phyloP scores from a whole-genome alignment of 345 rosid genomes.

The Corchorus olitorius region DNA sequence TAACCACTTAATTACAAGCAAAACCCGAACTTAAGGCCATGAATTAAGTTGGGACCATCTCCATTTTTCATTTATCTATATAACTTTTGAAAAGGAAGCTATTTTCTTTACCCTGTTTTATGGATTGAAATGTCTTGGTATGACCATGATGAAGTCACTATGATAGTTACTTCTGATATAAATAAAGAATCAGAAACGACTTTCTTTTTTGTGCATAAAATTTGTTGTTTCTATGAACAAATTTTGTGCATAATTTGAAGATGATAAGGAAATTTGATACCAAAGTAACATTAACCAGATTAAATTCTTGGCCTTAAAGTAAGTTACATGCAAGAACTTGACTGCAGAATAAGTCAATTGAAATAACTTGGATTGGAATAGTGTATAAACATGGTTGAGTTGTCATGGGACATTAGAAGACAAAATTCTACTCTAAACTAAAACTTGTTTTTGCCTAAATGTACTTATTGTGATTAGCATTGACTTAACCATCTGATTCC shows the following conservation, averaged over 20 bases:
- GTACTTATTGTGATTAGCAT: neutral
- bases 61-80: neutral
- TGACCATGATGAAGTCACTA: neutral
- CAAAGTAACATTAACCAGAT: neutral
- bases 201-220: neutral
- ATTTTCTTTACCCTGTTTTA: neutral
- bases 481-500: constrained; percentile 20
- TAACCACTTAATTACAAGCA: constrained; percentile 1
- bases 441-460: neutral
- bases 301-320: neutral
- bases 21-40: neutral
- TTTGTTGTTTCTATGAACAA: neutral
- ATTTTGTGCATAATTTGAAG: neutral
- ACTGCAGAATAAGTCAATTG: neutral
- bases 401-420: constrained; percentile 20
- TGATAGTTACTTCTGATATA: neutral
- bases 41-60: constrained; percentile 5
- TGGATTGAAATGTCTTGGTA: neutral
- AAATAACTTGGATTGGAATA: neutral
- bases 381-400: constrained; percentile 12
- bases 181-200: neutral
- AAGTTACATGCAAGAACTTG: neutral
- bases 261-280: neutral
- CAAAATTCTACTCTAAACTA: neutral
- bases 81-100: neutral